These are phyloP conservation scores for Kentomonas sorsogonicus DNA, from an alignment of 208 protist genomes.

Conservation along the genomic window DNA sequence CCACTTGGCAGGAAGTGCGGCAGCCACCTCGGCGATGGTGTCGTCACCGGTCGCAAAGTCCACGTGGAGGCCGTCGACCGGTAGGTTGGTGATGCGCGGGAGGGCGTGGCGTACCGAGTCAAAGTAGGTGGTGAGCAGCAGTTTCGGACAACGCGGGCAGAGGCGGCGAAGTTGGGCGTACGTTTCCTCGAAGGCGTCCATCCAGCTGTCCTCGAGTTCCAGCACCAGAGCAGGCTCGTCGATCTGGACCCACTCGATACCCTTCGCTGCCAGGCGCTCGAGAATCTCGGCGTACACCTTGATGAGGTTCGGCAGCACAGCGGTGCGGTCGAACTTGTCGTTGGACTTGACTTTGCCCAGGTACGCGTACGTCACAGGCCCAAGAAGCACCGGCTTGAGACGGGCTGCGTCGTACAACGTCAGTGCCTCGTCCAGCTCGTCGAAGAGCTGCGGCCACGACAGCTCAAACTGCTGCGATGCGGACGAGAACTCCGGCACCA, in stretches of 20 bases:
- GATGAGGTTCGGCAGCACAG: slow-evolving; percentile 43
- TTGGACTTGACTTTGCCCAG: slow-evolving; percentile 61
- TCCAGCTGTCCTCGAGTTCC: slow-evolving; percentile 41
- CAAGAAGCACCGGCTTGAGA: slow-evolving; percentile 71
- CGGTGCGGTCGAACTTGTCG: slow-evolving; percentile 36
- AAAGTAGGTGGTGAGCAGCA: slow-evolving; percentile 85
- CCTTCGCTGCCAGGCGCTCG: slow-evolving; percentile 28
- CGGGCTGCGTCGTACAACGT: slow-evolving; percentile 22
- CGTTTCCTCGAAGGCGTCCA: slow-evolving; percentile 19
- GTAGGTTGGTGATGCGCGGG: slow-evolving; percentile 23
- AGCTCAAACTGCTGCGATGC: slow-evolving; percentile 25
- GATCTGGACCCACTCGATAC: slow-evolving; percentile 73
- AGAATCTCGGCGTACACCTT: slow-evolving; percentile 68
- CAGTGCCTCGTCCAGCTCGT: slow-evolving; percentile 60
- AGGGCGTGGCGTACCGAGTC: slow-evolving; percentile 59
- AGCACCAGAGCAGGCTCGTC: slow-evolving; percentile 83
- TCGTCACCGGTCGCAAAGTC: slow-evolving; percentile 42
- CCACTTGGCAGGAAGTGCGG: slow-evolving; percentile 33
- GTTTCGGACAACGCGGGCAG: slow-evolving; percentile 17
- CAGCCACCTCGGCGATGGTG: slow-evolving; percentile 26
- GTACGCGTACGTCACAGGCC: slow-evolving; percentile 74
- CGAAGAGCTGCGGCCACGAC: slow-evolving; percentile 39
- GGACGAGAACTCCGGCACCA: slow-evolving; percentile 83
- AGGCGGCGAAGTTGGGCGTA: slow-evolving; percentile 25
- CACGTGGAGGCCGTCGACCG: slow-evolving; percentile 78